Evolutionary conservation across 805 yeast genomes (phyloP).

Genomic region (Candida adriatica): DNA sequence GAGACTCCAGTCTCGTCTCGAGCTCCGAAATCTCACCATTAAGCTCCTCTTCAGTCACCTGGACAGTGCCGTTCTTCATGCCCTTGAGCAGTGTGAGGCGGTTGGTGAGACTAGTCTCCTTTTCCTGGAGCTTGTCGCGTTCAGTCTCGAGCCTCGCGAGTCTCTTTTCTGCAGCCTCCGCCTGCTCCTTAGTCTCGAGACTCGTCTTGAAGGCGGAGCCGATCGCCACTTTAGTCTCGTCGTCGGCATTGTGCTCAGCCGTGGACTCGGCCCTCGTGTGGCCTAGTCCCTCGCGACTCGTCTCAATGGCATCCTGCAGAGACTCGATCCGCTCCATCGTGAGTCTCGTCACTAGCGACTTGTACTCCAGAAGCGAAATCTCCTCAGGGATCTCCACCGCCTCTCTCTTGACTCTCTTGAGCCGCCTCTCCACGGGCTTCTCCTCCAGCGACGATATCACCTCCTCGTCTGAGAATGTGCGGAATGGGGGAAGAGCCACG

Average conservation of each 20-base stretch:
- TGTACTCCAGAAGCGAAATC: conserved; percentile 28
- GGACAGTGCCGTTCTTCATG: conserved; percentile 16
- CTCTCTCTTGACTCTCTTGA: conserved; percentile 12
- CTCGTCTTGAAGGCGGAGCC: conserved; percentile 34
- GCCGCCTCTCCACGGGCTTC: conserved; percentile 3
- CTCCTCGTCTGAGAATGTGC: conserved; percentile 11
- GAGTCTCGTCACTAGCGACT: conserved; percentile 29
- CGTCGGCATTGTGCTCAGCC: conserved; percentile 32
- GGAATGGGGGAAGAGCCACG: conserved; percentile 11
- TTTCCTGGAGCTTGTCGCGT: conserved; percentile 12
- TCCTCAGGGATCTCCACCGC: conserved; percentile 12
- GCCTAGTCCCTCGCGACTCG: conserved; percentile 18
- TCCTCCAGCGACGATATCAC: conserved; percentile 17
- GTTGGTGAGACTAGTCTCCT: conserved; percentile 3
- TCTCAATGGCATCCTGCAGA: conserved; percentile 21
- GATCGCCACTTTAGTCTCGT: conserved; percentile 31
- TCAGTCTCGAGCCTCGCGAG: conserved; percentile 19
- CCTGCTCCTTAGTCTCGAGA: conserved; percentile 14
- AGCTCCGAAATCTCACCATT: conserved; percentile 25
- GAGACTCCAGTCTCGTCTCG: conserved; percentile 7
- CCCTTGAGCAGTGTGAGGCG: conserved; percentile 3
- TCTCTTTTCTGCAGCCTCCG: conserved; percentile 13
- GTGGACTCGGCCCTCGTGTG: conserved; percentile 32
- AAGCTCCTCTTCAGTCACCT: conserved; percentile 25
- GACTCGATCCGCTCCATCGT: conserved; percentile 29